phyloP scores from a whole-genome alignment of 345 rosid species.

The Tarenaya hassleriana region DNA sequence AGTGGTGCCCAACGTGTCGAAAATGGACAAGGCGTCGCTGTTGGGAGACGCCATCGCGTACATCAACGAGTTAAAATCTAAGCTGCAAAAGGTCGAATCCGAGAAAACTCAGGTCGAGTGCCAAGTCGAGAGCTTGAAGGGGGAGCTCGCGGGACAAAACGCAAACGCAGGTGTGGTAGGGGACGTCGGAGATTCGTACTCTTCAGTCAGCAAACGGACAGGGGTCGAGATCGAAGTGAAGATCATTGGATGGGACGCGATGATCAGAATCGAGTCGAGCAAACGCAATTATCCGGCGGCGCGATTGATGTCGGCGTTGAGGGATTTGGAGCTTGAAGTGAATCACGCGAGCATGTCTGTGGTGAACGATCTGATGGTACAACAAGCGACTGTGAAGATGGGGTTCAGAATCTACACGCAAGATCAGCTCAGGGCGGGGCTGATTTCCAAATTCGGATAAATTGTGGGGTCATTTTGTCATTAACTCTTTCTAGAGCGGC shows the following conservation, averaged over 20 bases:
- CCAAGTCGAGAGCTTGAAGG: slow-evolving; percentile 51
- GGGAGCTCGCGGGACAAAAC: slow-evolving; percentile 35
- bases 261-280: slow-evolving; percentile 70
- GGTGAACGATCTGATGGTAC: slow-evolving; percentile 94
- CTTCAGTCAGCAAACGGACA: slow-evolving; percentile 22
- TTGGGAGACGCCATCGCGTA: slow-evolving; percentile 90
- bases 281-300: slow-evolving; percentile 94
- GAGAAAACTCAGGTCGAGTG: slow-evolving; percentile 59
- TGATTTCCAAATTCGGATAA: slow-evolving; percentile 61
- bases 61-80: slow-evolving; percentile 67
- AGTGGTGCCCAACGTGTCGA: slow-evolving; percentile 92
- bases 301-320: slow-evolving; percentile 80
- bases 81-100: slow-evolving; percentile 49
- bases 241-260: slow-evolving; percentile 86
- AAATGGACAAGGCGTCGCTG: slow-evolving; percentile 93
- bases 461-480: not conserved
- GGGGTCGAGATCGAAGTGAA: slow-evolving; percentile 88
- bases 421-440: slow-evolving; percentile 68
- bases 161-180: slow-evolving; percentile 3
- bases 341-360: slow-evolving; percentile 92
- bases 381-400: slow-evolving; percentile 96
- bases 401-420: slow-evolving; percentile 71
- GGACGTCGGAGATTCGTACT: slow-evolving; percentile 12
- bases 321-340: slow-evolving; percentile 85
- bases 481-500: too few relatives aligned